These are phyloP conservation scores for Amoeboaphelidium occidentale DNA, from an alignment of 371 early-diverging fungal species.

Conservation along the genomic window DNA sequence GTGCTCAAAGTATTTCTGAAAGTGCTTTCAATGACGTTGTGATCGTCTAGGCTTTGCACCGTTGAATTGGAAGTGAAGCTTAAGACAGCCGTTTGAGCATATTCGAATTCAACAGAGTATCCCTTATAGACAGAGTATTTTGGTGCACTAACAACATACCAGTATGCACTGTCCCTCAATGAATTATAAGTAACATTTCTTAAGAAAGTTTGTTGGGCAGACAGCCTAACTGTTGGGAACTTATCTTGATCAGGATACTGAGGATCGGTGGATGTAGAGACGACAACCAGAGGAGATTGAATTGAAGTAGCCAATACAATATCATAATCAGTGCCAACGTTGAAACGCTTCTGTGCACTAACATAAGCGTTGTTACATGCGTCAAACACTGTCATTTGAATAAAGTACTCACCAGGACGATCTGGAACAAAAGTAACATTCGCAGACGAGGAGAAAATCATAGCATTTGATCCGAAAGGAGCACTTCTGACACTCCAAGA, in stretches of 20 bases:
- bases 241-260: too few relatives aligned
- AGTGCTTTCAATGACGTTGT: background rate
- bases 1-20: background rate
- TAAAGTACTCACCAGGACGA: background rate
- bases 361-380: background rate
- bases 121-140: background rate
- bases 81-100: too few relatives aligned
- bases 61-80: too few relatives aligned
- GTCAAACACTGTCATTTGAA: background rate
- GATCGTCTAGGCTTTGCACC: too few relatives aligned
- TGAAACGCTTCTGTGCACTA: background rate
- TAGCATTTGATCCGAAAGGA: too few relatives aligned
- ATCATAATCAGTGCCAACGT: background rate
- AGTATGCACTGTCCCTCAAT: background rate
- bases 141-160: background rate
- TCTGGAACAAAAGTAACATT: too few relatives aligned
- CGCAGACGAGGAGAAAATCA: too few relatives aligned
- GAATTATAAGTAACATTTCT: background rate
- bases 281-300: too few relatives aligned
- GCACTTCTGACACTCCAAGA: too few relatives aligned
- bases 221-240: background rate
- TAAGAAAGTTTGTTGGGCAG: background rate
- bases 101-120: too few relatives aligned
- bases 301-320: background rate
- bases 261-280: too few relatives aligned